Percentiles rank a stretch among this genome's conserved stretches.
These are phyloP conservation scores for Penicillium sp. DNA, from an alignment of 2,329 filamentous ascomycete species.

Conservation along the genomic window DNA sequence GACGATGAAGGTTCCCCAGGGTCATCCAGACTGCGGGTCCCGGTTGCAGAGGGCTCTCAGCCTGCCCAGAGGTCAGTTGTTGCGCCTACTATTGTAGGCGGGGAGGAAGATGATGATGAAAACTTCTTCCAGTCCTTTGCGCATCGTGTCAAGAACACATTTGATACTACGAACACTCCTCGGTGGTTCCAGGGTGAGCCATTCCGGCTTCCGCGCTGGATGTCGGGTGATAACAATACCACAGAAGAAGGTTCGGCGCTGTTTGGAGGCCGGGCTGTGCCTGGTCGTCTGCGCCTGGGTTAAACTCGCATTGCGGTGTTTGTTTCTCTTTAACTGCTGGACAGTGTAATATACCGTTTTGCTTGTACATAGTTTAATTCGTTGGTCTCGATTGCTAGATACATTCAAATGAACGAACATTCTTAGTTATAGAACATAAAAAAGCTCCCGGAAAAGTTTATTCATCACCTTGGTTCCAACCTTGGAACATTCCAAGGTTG, in stretches of 20 bases:
- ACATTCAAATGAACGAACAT: not conserved
- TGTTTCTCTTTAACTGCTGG: constrained; percentile 13
- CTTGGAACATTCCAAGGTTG: too few relatives aligned
- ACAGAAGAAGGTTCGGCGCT: constrained; percentile 28
- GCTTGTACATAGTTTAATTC: constrained; percentile 14
- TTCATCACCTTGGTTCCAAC: too few relatives aligned
- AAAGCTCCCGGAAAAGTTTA: too few relatives aligned
- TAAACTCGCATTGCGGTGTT: constrained; percentile 10
- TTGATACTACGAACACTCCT: constrained; percentile 72
- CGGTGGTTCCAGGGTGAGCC: constrained; percentile 70
- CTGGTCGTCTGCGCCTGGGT: constrained; percentile 36
- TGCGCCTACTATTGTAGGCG: constrained; percentile 40
- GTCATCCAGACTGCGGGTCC: constrained; percentile 29
- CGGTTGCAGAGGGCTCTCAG: constrained; percentile 24
- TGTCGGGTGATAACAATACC: constrained; percentile 51
- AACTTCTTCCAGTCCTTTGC: constrained; percentile 77
- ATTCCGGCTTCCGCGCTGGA: constrained; percentile 73
- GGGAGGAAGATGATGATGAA: constrained; percentile 62
- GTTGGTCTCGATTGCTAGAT: not conserved
- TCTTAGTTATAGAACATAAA: not conserved
- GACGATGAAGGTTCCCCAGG: constrained; percentile 21
- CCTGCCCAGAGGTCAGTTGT: constrained; percentile 27
- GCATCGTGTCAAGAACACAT: constrained; percentile 80
- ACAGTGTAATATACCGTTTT: constrained; percentile 17
- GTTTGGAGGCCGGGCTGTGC: constrained; percentile 34